These are phyloP conservation scores for Macrolepiota dolichaula DNA, from an alignment of 768 basidiomycete genomes.

Conservation along the genomic window DNA sequence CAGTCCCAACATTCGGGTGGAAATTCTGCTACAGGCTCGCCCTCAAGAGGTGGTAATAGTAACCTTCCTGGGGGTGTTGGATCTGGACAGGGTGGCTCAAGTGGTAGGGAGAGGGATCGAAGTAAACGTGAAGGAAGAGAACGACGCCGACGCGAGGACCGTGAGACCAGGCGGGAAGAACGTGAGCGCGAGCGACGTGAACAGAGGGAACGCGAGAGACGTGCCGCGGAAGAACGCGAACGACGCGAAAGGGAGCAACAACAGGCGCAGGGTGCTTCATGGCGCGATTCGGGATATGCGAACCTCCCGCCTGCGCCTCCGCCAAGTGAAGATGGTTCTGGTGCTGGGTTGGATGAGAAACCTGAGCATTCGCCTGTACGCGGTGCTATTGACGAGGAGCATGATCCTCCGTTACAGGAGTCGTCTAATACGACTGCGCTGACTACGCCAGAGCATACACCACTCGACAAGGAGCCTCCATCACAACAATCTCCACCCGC, in stretches of 20 bases:
- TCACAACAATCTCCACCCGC: not conserved
- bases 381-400: not conserved
- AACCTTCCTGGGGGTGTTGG: constrained; percentile 23
- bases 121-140: not conserved
- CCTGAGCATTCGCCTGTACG: constrained; percentile 12
- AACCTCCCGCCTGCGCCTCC: constrained; percentile 25
- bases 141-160: not conserved
- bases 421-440: constrained; percentile 2
- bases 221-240: constrained; percentile 16
- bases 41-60: not conserved
- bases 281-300: constrained; percentile 4
- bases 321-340: constrained; percentile 24
- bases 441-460: constrained; percentile 13
- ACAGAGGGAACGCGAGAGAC: constrained; percentile 13
- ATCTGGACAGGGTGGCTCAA: constrained; percentile 23
- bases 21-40: constrained; percentile 2
- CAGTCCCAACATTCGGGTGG: constrained; percentile 16
- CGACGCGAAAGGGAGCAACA: constrained; percentile 14
- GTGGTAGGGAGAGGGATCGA: not conserved
- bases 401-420: not conserved
- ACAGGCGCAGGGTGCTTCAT: not conserved
- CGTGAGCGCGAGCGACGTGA: constrained; percentile 13
- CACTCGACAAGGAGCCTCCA: not conserved
- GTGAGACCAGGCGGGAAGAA: constrained; percentile 4
- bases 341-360: constrained; percentile 11